Base-by-base conservation (phyloP, 2,329 filamentous ascomycete genomes). In the Exophiala sideris region DNA sequence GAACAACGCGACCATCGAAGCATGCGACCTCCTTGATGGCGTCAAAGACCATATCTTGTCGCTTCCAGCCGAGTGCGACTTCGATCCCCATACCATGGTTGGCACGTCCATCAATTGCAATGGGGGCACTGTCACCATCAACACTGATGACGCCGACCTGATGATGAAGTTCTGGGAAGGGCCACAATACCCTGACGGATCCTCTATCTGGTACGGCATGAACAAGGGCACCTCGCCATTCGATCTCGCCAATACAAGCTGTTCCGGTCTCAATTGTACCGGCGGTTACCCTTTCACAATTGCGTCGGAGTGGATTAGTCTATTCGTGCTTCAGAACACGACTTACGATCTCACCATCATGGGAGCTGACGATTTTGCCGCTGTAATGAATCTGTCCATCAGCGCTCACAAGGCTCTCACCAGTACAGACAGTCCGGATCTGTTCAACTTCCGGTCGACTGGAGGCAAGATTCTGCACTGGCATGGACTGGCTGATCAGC, bases 391-490 rank as follows among this genome's bases (percentile, higher is more conserved):
- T 24, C 48, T 58, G 14, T 67, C 66, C 0, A 42, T 54, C 5
- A 54, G 62, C 2, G 56, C 69, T 44, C 75, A 71, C 54, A 58
- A 62, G 10, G 63, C 63, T 0, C 67, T 72, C 24, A 71, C 75
- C 6, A 68, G 66, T 4, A 71, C 71, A 0, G 51, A 61, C 14
- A 65, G 72, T 40, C 66, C 73, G 1, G 67, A 75, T 54, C 64
- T 76, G 0, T 64, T 64, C 0, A 57, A 50, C 0, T 76, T 75
- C 59, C 64, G 65, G 29, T 42, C 60, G 1, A 48, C 59, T 0
- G 73, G 73, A 0, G 73, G 71, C 1, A 77, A 76, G 55, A 67
- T 77, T 62, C 66, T 77, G 12, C 68, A 66, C 1, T 76, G 69
- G 67, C 74, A 76, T 48, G 74, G 73, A 1, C 56, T 71, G 5